phyloP scores from a whole-genome alignment of 1,139 yeast genomes.

The Keqinozyma sinolaborantium region DNA sequence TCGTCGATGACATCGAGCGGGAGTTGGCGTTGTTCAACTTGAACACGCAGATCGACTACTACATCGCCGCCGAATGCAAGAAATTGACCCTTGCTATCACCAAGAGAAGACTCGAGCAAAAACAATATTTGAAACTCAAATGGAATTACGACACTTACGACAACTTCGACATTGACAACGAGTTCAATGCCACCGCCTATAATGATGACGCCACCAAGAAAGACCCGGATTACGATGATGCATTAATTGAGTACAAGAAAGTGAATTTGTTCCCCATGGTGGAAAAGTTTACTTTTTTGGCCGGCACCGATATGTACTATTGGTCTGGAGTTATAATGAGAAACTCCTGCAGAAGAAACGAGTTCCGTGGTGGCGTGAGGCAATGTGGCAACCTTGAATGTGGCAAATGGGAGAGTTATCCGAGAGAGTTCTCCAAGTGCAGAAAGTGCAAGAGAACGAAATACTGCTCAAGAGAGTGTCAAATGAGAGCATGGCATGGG shows the following conservation, averaged over 20 bases:
- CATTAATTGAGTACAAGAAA: conserved; percentile 48
- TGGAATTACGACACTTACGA: conserved; percentile 60
- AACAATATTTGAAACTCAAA: conserved; percentile 26
- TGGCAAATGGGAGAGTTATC: conserved; percentile 92
- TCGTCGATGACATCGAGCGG: conserved; percentile 30
- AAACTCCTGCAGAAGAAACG: conserved; percentile 90
- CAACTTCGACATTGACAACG: conserved; percentile 51
- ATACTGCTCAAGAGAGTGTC: conserved; percentile 91
- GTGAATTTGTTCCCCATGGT: conserved; percentile 85
- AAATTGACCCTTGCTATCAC: conserved; percentile 30
- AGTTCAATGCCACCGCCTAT: conserved; percentile 16
- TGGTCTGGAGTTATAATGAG: conserved; percentile 98
- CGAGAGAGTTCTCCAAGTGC: conserved; percentile 92
- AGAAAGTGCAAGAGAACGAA: conserved; percentile 91
- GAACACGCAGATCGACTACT: conserved; percentile 29
- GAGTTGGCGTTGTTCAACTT: conserved; percentile 42
- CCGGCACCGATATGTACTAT: conserved; percentile 76
- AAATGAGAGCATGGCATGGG: conserved; percentile 85
- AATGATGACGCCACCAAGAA: conserved; percentile 21
- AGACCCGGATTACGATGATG: conserved; percentile 42
- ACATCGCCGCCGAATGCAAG: conserved; percentile 32
- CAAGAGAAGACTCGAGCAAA: conserved; percentile 29
- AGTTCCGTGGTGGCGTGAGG: conserved; percentile 79
- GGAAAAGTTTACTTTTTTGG: conserved; percentile 80
- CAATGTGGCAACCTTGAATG: conserved; percentile 94